These are phyloP conservation scores for Plasmopara viticola DNA, from an alignment of 352 stramenopile species.

Conservation along the genomic window DNA sequence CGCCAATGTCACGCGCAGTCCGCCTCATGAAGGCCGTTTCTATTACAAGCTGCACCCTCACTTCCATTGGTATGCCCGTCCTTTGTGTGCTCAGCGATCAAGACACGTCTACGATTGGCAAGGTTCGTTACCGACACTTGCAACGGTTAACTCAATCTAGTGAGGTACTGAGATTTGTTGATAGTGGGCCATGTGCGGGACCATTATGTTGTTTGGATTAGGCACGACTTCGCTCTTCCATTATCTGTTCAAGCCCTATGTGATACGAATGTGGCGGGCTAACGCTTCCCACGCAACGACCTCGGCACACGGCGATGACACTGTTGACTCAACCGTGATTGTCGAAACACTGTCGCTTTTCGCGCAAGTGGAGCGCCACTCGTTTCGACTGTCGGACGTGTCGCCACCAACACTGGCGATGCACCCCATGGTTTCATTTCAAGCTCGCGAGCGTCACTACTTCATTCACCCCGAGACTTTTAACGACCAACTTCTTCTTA, in stretches of 20 bases:
- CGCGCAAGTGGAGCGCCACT: constrained; percentile 39
- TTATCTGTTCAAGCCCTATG: constrained; percentile 82
- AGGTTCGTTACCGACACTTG: constrained; percentile 22
- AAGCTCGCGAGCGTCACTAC: constrained; percentile 53
- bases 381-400: constrained; percentile 62
- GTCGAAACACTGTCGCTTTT: constrained; percentile 73
- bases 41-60: constrained; percentile 76
- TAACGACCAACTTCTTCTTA: constrained; percentile 47
- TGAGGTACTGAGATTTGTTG: constrained; percentile 3
- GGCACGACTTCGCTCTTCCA: constrained; percentile 81
- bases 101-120: constrained; percentile 63
- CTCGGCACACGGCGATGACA: background rate
- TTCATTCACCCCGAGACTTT: constrained; percentile 81
- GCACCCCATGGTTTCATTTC: constrained; percentile 83
- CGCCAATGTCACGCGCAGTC: constrained; percentile 65
- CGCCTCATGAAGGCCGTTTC: constrained; percentile 86
- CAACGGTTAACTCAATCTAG: background rate
- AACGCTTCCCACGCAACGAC: background rate
- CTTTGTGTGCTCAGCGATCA: constrained; percentile 68
- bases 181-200: constrained; percentile 85
- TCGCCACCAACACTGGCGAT: constrained; percentile 47
- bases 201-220: constrained; percentile 82
- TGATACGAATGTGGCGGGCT: constrained; percentile 72
- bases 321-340: constrained; percentile 36
- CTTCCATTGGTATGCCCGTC: constrained; percentile 71